Conservation (phyloP, 257 asterid species). For the Oldenlandia corymbosa region DNA sequence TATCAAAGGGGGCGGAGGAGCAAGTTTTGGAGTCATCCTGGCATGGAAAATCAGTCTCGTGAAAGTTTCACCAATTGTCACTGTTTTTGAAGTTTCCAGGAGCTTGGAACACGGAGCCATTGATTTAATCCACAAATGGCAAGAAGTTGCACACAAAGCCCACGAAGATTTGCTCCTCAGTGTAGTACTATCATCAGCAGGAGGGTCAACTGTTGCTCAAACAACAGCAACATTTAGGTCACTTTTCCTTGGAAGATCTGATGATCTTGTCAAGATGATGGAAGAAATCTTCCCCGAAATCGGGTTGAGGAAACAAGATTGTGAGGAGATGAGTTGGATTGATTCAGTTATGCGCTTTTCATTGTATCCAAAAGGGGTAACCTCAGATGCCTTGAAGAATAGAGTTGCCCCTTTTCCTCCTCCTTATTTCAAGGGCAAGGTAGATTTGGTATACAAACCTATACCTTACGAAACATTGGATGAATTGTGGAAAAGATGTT, state of each 20-base stretch:
- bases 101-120: slow-evolving; percentile 22
- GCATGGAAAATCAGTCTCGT: slow-evolving; percentile 42
- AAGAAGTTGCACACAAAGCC: slow-evolving; percentile 14
- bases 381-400: slow-evolving; percentile 18
- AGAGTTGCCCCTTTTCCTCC: slow-evolving; percentile 23
- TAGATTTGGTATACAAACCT: slow-evolving; percentile 50
- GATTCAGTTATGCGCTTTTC: slow-evolving; percentile 23
- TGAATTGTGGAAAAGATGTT: slow-evolving; percentile 23
- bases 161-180: not conserved
- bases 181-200: too few relatives aligned
- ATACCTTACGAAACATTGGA: slow-evolving; percentile 29
- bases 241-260: slow-evolving; percentile 36
- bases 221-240: slow-evolving; percentile 39
- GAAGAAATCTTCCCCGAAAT: slow-evolving; percentile 32
- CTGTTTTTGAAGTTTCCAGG: slow-evolving; percentile 35
- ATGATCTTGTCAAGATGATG: slow-evolving; percentile 23
- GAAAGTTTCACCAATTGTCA: slow-evolving; percentile 42
- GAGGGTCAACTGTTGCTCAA: too few relatives aligned
- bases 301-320: slow-evolving; percentile 24
- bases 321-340: slow-evolving; percentile 61
- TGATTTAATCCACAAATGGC: slow-evolving; percentile 36
- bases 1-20: slow-evolving; percentile 51
- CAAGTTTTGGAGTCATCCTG: slow-evolving; percentile 43
- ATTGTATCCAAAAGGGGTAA: too few relatives aligned
- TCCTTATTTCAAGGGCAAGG: slow-evolving; percentile 53